Percentiles rank a stretch among this genome's conserved stretches.
Evolutionary conservation across 768 basidiomycete species (phyloP).

Genomic region (Auriscalpium vulgare): DNA sequence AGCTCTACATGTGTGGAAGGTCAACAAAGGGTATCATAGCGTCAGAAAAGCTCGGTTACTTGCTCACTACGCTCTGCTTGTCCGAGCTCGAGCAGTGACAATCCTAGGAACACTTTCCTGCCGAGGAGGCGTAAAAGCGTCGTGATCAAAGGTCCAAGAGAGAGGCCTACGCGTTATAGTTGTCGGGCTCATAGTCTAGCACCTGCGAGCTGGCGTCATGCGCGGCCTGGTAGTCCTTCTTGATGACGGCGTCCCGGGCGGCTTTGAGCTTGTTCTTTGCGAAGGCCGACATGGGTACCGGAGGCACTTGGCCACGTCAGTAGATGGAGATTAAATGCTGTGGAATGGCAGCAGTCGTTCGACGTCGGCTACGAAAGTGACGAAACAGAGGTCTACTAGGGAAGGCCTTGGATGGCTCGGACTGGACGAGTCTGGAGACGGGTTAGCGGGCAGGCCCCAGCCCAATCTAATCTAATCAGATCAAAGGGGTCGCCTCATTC

Average conservation of each 20-base stretch:
- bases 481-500: no score
- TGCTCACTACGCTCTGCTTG: constrained; percentile 72
- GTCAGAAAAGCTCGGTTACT: constrained; percentile 41
- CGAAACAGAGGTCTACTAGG: no score
- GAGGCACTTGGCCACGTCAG: no score
- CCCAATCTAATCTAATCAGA: no score
- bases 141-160: neutral
- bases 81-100: constrained; percentile 71
- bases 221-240: constrained; percentile 67
- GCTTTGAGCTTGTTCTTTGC: constrained; percentile 71
- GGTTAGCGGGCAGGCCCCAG: no score
- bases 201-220: constrained; percentile 58
- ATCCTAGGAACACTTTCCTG: constrained; percentile 81
- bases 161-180: constrained; percentile 76
- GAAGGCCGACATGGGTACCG: constrained; percentile 25
- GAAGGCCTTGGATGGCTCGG: no score
- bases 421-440: no score
- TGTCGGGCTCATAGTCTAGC: constrained; percentile 68
- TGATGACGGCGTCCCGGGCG: constrained; percentile 65
- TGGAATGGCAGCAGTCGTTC: no score
- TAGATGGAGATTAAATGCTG: no score
- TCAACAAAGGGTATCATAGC: constrained; percentile 12
- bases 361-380: no score
- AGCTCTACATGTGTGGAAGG: constrained; percentile 46
- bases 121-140: neutral